A percentile compares a stretch with the other conserved stretches of the same genome.
These are phyloP conservation scores for Selaginella tamariscina DNA, from an alignment of 75 land plant species.

Conservation along the genomic window DNA sequence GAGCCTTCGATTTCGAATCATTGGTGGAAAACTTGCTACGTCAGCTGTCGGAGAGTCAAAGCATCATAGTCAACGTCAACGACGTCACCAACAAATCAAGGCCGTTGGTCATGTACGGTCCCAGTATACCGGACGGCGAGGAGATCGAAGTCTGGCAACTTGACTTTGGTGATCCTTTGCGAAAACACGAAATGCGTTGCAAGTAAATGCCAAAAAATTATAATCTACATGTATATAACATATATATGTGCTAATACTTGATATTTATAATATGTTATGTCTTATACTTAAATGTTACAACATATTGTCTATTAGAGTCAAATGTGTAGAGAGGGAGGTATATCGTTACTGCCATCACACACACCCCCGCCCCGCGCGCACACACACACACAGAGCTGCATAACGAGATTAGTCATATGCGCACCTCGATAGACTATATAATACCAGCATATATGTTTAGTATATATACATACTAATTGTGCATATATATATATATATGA, in stretches of 20 bases:
- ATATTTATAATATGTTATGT: not conserved
- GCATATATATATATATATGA: not conserved
- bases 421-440: too few relatives aligned
- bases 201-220: constrained; percentile 53
- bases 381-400: too few relatives aligned
- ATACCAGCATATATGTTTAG: too few relatives aligned
- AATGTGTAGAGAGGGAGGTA: not conserved
- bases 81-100: constrained; percentile 47
- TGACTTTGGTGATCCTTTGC: constrained; percentile 71
- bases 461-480: not conserved
- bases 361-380: not conserved
- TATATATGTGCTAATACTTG: not conserved
- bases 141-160: constrained; percentile 17
- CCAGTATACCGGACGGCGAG: constrained; percentile 13
- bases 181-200: constrained; percentile 78
- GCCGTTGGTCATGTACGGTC: constrained; percentile 69
- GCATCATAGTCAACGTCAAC: constrained; percentile 59
- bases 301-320: not conserved
- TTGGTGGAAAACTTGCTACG: constrained; percentile 62
- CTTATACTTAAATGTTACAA: not conserved
- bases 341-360: constrained; percentile 2
- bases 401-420: too few relatives aligned
- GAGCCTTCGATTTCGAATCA: constrained; percentile 49
- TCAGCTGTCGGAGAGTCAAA: constrained; percentile 44
- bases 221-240: too few relatives aligned